A percentile compares a stretch with the other conserved stretches of the same genome.
phyloP scores from a whole-genome alignment of 2,329 filamentous ascomycete genomes.

The Venturia aucupariae region DNA sequence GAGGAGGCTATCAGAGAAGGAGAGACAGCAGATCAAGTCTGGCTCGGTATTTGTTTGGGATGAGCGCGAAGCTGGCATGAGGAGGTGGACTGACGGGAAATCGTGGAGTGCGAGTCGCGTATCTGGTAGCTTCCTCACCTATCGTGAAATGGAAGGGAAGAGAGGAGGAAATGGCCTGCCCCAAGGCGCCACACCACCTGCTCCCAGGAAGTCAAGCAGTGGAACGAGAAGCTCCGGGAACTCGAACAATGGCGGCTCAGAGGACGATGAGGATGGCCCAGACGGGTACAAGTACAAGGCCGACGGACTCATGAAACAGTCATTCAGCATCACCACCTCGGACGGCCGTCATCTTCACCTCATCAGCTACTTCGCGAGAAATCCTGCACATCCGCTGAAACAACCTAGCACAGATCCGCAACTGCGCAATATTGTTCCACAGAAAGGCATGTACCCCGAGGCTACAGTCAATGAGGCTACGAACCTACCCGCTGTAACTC shows the following conservation, averaged over 20 bases:
- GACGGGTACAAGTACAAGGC: constrained; percentile 93
- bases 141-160: constrained; percentile 98
- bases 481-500: constrained; percentile 70
- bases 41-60: constrained; percentile 99
- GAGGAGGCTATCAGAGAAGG: constrained; percentile 87
- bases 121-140: constrained; percentile 93
- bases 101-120: constrained; percentile 98
- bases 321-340: constrained; percentile 95
- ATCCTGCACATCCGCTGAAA: constrained; percentile 56
- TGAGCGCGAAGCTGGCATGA: constrained; percentile 95
- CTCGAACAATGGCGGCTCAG: constrained; percentile 70
- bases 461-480: constrained; percentile 82
- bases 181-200: constrained; percentile 23
- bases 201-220: constrained; percentile 19
- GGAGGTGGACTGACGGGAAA: constrained; percentile 96
- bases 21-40: constrained; percentile 89
- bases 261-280: constrained; percentile 59
- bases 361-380: constrained; percentile 90
- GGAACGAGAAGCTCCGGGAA: constrained; percentile 70
- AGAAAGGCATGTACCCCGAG: constrained; percentile 95
- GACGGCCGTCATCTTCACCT: constrained; percentile 86
- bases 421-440: constrained; percentile 72
- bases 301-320: constrained; percentile 98
- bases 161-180: constrained; percentile 66
- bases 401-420: constrained; percentile 74